A percentile compares a stretch with the other conserved stretches of the same genome.
Conservation (phyloP, 1,284 basidiomycete species). For the Cryptococcus deneoformans region DNA sequence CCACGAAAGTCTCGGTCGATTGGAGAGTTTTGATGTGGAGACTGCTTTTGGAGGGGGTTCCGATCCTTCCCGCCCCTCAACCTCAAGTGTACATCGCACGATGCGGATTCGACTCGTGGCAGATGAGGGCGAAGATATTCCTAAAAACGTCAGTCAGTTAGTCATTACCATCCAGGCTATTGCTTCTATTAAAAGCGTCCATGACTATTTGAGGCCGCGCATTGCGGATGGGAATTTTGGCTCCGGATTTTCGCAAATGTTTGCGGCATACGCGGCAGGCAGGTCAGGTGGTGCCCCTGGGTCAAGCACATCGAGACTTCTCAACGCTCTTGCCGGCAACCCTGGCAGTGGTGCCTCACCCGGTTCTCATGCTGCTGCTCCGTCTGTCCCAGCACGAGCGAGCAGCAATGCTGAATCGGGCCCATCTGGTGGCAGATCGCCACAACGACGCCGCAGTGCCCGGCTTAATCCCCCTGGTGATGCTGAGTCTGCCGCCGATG, state of each 20-base stretch:
- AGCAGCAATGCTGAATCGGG: background rate
- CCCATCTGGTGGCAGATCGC: slow-evolving; percentile 14
- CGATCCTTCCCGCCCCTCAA: slow-evolving; percentile 23
- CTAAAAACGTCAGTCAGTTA: slow-evolving; percentile 78
- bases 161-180: slow-evolving; percentile 96
- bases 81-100: slow-evolving; percentile 24
- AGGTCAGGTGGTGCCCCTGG: slow-evolving; percentile 18
- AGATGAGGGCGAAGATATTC: slow-evolving; percentile 80
- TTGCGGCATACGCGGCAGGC: slow-evolving; percentile 75
- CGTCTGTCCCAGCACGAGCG: slow-evolving; percentile 4
- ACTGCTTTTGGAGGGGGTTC: slow-evolving; percentile 57
- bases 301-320: slow-evolving; percentile 55
- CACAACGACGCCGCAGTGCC: slow-evolving; percentile 68
- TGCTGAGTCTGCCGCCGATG: slow-evolving; percentile 18
- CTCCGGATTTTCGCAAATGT: slow-evolving; percentile 78
- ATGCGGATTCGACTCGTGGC: slow-evolving; percentile 82
- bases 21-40: slow-evolving; percentile 92
- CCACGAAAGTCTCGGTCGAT: slow-evolving; percentile 86
- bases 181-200: slow-evolving; percentile 90
- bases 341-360: slow-evolving; percentile 20
- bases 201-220: slow-evolving; percentile 88
- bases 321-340: slow-evolving; percentile 44
- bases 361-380: slow-evolving; percentile 1
- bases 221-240: slow-evolving; percentile 63
- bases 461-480: slow-evolving; percentile 62